Base-by-base conservation (phyloP, 2,329 filamentous ascomycete species). In the Didymella segeticola region DNA sequence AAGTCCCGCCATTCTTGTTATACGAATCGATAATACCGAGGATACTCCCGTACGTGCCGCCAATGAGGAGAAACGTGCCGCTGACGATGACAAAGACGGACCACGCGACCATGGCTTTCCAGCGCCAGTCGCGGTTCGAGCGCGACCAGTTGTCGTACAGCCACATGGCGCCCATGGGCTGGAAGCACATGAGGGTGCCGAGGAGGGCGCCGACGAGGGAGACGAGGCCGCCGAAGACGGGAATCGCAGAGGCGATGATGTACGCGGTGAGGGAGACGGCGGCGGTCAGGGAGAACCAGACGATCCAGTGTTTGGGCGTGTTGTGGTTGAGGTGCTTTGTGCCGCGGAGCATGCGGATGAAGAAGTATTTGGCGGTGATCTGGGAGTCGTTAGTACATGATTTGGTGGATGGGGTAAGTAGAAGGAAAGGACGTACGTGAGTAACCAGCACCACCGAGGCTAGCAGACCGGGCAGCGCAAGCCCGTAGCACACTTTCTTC, bases 401-500 rank as follows among this genome's bases (percentile, higher is more conserved):
- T 30, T 10, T 14, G 26, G 26, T 10, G 11, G 22, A 27, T 3
- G 7, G 80, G 81, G 1, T 81, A 61, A 34, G 67, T 2, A 2
- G 3, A 20, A 17, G 36, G 9, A 9, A 2, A 7, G 5, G 15
- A 56, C 56, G 48, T 48, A 26, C 61, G 23, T 57, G 54, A 19
- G 50, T 50, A 9, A 57, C 49, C n/a, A 57, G 25, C 14, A 54
- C 30, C 5, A 51, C 48, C 2, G 43, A 49, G 17, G 54, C 54
- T 11, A 53, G 45, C 5, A 57, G 38, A 23, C 50, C 54, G 1
- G 50, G 53, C 1, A 60, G 45, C 39, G 56, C 85, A 37, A 88
- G 76, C 2, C 85, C 86, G 60, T 87, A 88, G 0, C 83, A 73
- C 0, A 87, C 78, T 67, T 84, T 86, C 73, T 88, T 87, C 60